Conservation (phyloP, 2,329 filamentous ascomycete genomes). For the Fusarium mangiferae region DNA sequence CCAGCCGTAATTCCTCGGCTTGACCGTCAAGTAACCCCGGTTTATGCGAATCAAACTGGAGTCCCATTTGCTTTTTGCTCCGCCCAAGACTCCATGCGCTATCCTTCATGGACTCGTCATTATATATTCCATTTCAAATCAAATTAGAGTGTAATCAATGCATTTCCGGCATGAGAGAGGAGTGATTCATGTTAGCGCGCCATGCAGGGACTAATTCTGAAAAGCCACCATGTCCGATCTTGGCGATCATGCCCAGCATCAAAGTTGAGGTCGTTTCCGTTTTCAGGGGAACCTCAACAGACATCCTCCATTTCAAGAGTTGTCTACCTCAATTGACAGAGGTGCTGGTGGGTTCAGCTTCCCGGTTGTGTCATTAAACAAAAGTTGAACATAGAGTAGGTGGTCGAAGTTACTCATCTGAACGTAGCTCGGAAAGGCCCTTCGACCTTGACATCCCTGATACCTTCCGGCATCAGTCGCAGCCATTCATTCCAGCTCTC, state of each 20-base stretch:
- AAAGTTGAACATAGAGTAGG: background rate
- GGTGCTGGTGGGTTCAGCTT: background rate
- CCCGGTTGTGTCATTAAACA: constrained; percentile 3
- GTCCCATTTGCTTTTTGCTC: constrained; percentile 32
- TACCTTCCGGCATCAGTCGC: constrained; percentile 66
- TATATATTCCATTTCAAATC: constrained; percentile 25
- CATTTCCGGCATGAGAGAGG: constrained; percentile 20
- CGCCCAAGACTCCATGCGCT: constrained; percentile 38
- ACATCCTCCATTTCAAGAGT: constrained; percentile 11
- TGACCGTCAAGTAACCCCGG: constrained; percentile 30
- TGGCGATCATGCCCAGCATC: background rate
- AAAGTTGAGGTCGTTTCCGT: constrained; percentile 20
- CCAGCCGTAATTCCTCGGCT: constrained; percentile 16
- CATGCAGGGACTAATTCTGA: background rate
- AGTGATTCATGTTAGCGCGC: constrained; percentile 15
- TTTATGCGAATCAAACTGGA: constrained; percentile 28
- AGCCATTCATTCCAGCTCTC: constrained; percentile 69
- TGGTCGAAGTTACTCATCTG: constrained; percentile 29
- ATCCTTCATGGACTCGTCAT: constrained; percentile 41
- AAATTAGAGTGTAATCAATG: constrained; percentile 26
- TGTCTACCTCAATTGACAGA: constrained; percentile 22
- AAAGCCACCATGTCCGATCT: constrained; percentile 4
- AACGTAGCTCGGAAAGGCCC: constrained; percentile 55
- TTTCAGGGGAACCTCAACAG: constrained; percentile 26
- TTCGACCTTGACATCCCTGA: constrained; percentile 66